Conservation (phyloP, 2,329 filamentous ascomycete species). For the Colletotrichum noveboracense region DNA sequence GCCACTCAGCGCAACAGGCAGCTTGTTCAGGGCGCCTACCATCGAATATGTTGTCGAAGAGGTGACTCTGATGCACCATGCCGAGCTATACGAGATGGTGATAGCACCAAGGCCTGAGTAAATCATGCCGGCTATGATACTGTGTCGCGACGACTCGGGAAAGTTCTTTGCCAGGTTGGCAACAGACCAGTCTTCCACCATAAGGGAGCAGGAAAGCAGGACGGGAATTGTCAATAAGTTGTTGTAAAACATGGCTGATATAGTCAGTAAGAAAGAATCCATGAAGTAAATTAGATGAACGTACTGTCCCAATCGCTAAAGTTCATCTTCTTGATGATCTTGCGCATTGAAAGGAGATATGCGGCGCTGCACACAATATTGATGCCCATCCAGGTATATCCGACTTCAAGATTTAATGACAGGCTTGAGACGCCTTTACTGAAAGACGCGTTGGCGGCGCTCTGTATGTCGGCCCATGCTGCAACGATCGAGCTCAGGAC, state of each 20-base stretch:
- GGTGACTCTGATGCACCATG: slow-evolving; percentile 97
- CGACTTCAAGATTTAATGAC: slow-evolving; percentile 88
- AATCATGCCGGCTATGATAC: slow-evolving; percentile 85
- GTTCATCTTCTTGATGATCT: slow-evolving; percentile 99
- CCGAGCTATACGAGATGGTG: slow-evolving; percentile 98
- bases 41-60: slow-evolving; percentile 98
- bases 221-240: slow-evolving; percentile 96
- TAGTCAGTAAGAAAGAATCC: slow-evolving; percentile 26
- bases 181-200: slow-evolving; percentile 91
- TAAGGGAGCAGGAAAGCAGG: slow-evolving; percentile 78
- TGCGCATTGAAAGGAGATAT: slow-evolving; percentile 92
- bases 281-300: slow-evolving; percentile 41
- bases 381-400: slow-evolving; percentile 97
- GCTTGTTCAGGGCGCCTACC: slow-evolving; percentile 97
- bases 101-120: slow-evolving; percentile 92
- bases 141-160: slow-evolving; percentile 77
- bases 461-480: slow-evolving; percentile 95
- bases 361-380: slow-evolving; percentile 95
- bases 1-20: slow-evolving; percentile 91
- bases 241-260: slow-evolving; percentile 98
- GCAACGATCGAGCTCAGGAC: slow-evolving; percentile 93
- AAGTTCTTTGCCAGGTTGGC: slow-evolving; percentile 88
- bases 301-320: slow-evolving; percentile 99
- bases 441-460: slow-evolving; percentile 66
- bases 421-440: slow-evolving; percentile 60